These are phyloP conservation scores for Ceratocystis smalleyi DNA, from an alignment of 2,329 filamentous ascomycete species.

Conservation along the genomic window DNA sequence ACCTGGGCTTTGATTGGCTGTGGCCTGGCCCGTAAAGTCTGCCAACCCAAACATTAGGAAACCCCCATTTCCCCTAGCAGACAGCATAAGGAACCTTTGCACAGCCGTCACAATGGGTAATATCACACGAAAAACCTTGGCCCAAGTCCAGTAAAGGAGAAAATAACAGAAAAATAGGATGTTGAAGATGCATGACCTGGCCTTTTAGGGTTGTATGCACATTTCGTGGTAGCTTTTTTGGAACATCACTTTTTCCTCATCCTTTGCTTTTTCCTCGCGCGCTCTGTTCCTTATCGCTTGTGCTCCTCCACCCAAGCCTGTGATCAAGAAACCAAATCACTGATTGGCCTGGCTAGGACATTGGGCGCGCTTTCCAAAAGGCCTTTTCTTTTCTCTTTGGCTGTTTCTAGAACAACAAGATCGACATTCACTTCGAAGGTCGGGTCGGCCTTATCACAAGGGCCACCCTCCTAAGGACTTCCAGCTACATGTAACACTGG, in stretches of 20 bases:
- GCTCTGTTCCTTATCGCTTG: too few species aligned
- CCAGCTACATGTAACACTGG: not conserved
- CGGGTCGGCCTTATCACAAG: not conserved
- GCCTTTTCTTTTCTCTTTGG: not conserved
- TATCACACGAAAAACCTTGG: not conserved
- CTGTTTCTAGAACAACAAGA: slow-evolving; percentile 2
- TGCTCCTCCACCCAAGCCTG: not conserved
- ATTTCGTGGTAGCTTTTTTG: too few species aligned
- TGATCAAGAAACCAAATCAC: not conserved
- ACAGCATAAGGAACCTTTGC: not conserved
- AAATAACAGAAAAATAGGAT: not conserved
- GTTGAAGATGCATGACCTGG: too few species aligned
- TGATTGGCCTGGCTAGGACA: not conserved
- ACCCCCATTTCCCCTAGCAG: not conserved
- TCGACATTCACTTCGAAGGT: not conserved
- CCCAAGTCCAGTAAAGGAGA: not conserved
- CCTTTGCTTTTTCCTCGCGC: not conserved
- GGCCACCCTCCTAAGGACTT: not conserved
- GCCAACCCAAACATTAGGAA: not conserved
- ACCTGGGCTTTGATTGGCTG: not conserved
- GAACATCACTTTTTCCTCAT: not conserved
- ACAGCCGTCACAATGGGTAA: not conserved
- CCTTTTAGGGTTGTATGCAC: too few species aligned
- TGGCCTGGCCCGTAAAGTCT: not conserved
- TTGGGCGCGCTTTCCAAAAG: not conserved